Evolutionary conservation across 2,329 filamentous ascomycete species (phyloP), one percentile per base, ranked within the genome.

Genomic region (Fusarium concolor): DNA sequence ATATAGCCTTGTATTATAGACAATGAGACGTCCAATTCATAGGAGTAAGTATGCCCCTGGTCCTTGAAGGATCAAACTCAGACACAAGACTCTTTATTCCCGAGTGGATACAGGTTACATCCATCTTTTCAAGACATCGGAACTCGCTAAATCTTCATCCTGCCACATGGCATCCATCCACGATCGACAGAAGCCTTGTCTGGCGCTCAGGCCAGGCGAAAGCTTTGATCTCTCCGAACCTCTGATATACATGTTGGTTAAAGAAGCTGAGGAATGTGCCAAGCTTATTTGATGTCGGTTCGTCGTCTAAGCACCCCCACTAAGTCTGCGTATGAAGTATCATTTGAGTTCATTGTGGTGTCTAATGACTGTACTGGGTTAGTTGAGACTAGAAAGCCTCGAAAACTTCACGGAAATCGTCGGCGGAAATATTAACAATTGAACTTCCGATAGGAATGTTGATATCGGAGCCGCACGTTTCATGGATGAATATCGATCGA

Each of bases 151-250:
- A 46, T 10, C 26, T 26, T 22, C 20, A 29, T 37, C 39, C 28
- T 41, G 22, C 28, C 37, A 52, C 35, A 56, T 53, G 53, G 28
- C 38, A 37, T 51, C 39, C 26, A 44, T 20, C 31, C 33, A 44
- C 26, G 38, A 35, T 43, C 5, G 24, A 24, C 35, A 14, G 20
- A 33, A 33, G 37, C 49, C 51, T 47, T 47, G 10, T 5, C 28
- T 10, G 37, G 8, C 59, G 59, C 59, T 62, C 14, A 56, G 37
- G 37, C 59, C 57, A 62, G 41, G 26, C 20, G 18, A 18, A 31
- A 6, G 15, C 18, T 26, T 31, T 15, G 10, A 12, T 7, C n/a
- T 28, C 15, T 42, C 18, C 17, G 10, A 20, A 17, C 10, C 15
- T 6, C 17, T 35, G 17, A 14, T 15, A 35, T 15, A 31, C 6